Percentiles rank a stretch among this genome's conserved stretches.
phyloP scores from a whole-genome alignment of 352 stramenopile genomes.

The Pythium graminicola region DNA sequence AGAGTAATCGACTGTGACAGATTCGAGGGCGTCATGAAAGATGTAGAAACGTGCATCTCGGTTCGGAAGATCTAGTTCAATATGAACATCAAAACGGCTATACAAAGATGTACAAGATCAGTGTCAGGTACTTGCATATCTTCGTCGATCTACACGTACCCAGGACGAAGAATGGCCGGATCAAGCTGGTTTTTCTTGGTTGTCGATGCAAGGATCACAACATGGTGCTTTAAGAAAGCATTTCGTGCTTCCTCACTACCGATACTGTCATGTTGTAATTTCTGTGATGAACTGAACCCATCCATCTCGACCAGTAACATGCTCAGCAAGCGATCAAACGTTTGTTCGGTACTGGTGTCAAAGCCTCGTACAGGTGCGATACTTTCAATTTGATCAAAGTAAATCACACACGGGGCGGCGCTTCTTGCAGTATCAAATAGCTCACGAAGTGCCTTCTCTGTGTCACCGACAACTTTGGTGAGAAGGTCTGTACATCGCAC shows the following conservation, averaged over 20 bases:
- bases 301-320: constrained; percentile 91
- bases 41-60: constrained; percentile 44
- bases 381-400: constrained; percentile 91
- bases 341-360: constrained; percentile 89
- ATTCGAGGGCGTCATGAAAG: constrained; percentile 39
- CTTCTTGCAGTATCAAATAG: constrained; percentile 83
- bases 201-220: constrained; percentile 83
- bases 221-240: constrained; percentile 72
- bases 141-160: constrained; percentile 31
- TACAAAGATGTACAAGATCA: background rate
- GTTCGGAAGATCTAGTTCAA: constrained; percentile 54
- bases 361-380: constrained; percentile 83
- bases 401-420: constrained; percentile 85
- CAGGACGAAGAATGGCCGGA: constrained; percentile 78
- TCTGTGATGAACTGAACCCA: constrained; percentile 56
- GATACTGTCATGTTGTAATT: constrained; percentile 30
- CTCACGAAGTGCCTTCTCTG: constrained; percentile 81
- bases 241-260: constrained; percentile 33
- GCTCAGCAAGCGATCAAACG: constrained; percentile 87
- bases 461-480: constrained; percentile 89
- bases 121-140: background rate
- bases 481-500: constrained; percentile 86
- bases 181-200: constrained; percentile 69
- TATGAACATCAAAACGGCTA: constrained; percentile 74
- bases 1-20: constrained; percentile 52